Conservation (phyloP, 2,329 filamentous ascomycete species). For the Sporothrix brunneoviolacea region DNA sequence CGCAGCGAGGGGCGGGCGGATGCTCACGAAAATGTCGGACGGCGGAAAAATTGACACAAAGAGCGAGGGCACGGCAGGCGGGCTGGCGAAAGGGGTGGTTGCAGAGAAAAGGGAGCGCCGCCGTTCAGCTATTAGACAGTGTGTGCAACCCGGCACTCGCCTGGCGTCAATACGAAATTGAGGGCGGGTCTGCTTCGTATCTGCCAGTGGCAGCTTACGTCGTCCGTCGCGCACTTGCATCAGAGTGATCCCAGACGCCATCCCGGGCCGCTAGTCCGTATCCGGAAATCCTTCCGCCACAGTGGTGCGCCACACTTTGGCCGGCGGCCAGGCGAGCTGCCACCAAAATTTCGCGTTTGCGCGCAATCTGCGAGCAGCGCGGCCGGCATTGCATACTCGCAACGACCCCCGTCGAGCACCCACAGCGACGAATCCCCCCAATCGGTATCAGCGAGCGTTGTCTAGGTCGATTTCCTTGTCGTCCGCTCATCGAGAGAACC, state of each 20-base stretch:
- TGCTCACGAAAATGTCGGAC: neutral
- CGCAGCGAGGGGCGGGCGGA: neutral
- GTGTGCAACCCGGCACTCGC: neutral
- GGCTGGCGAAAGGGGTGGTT: constrained; percentile 9
- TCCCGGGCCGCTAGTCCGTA: neutral
- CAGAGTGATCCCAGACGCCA: neutral
- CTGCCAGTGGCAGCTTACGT: constrained; percentile 6
- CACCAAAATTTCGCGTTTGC: constrained; percentile 15
- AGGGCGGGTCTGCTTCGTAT: constrained; percentile 5
- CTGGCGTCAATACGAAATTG: constrained; percentile 8
- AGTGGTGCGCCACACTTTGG: neutral
- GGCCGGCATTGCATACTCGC: neutral
- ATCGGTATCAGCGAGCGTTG: neutral
- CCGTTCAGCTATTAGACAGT: constrained; percentile 4
- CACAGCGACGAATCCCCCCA: neutral
- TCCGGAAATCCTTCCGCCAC: neutral
- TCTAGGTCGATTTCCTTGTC: no score
- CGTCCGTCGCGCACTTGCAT: neutral
- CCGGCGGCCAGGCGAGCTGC: neutral
- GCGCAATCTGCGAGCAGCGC: neutral
- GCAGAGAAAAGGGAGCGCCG: neutral
- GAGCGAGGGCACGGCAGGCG: neutral
- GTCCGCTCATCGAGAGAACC: neutral
- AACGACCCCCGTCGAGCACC: neutral
- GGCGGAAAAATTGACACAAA: neutral